phyloP scores from a whole-genome alignment of 108 stramenopile genomes.

The Cyclotella cryptica region DNA sequence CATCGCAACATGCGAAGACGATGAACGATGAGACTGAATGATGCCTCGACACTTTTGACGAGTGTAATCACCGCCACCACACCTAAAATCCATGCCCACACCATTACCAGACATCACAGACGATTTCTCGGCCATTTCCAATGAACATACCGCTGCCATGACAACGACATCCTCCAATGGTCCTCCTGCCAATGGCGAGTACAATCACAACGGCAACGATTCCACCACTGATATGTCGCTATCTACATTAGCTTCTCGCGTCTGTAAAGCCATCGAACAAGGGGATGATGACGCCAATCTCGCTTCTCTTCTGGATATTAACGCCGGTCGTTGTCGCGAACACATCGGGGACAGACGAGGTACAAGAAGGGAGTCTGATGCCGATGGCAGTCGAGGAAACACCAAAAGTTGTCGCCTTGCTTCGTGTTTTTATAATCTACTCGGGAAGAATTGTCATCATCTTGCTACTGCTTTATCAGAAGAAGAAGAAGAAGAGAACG shows the following conservation, averaged over 20 bases:
- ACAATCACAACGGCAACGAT: no score
- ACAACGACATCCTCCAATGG: no score
- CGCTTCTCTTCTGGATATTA: not conserved
- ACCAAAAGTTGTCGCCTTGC: not conserved
- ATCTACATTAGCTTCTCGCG: not conserved
- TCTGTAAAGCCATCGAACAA: conserved; percentile 20
- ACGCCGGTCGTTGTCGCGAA: not conserved
- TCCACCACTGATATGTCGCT: no score
- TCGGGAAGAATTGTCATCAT: conserved; percentile 6
- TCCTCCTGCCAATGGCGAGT: no score
- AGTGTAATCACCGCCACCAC: no score
- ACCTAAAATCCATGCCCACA: no score
- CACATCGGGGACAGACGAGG: not conserved
- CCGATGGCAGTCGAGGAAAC: not conserved
- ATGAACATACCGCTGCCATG: no score
- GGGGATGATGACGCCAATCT: conserved; percentile 16
- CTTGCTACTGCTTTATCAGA: not conserved
- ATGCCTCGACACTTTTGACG: not conserved
- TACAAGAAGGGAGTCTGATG: not conserved
- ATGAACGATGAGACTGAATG: no score
- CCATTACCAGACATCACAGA: no score
- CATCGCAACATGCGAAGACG: no score
- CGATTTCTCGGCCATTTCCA: no score
- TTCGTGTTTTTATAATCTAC: conserved; percentile 26
- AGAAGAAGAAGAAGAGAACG: not conserved